Percentiles rank a stretch among this genome's conserved stretches.
Conservation (phyloP, 2,329 filamentous ascomycete species). For the Colletotrichum chrysophilum region DNA sequence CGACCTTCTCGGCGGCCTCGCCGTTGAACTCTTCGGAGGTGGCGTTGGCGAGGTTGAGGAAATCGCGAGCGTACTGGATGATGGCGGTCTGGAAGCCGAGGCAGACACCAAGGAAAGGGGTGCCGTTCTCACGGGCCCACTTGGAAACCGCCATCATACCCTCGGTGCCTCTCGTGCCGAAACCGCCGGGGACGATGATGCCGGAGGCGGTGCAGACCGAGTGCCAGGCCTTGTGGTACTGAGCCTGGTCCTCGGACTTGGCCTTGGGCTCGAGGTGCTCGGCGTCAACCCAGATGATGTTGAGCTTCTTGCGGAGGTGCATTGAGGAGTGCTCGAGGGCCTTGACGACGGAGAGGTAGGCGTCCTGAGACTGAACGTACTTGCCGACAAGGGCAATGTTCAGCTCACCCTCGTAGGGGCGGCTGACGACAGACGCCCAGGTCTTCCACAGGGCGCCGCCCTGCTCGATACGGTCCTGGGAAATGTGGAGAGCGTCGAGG, state of each 20-base stretch:
- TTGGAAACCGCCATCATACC: constrained; percentile 90
- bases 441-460: constrained; percentile 70
- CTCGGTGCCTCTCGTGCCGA: constrained; percentile 81
- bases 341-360: constrained; percentile 85
- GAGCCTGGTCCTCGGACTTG: constrained; percentile 66
- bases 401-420: constrained; percentile 73
- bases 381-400: constrained; percentile 91
- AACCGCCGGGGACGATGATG: constrained; percentile 76
- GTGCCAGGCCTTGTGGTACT: constrained; percentile 88
- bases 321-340: constrained; percentile 91
- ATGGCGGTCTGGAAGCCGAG: constrained; percentile 93
- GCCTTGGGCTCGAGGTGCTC: constrained; percentile 78
- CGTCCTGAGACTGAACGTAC: constrained; percentile 84
- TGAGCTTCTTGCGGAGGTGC: constrained; percentile 80
- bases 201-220: constrained; percentile 72
- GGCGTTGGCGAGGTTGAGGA: constrained; percentile 67
- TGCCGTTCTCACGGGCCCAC: constrained; percentile 83
- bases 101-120: constrained; percentile 86
- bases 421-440: constrained; percentile 64
- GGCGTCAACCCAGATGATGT: constrained; percentile 85
- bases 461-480: constrained; percentile 60
- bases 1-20: constrained; percentile 68
- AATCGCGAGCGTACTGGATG: constrained; percentile 82
- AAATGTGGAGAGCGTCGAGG: constrained; percentile 62
- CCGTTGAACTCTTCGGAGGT: constrained; percentile 62